A percentile compares a stretch with the other conserved stretches of the same genome.
Evolutionary conservation across 164 flowering plant genomes (phyloP).

Genomic region (Cinnamomum chago): DNA sequence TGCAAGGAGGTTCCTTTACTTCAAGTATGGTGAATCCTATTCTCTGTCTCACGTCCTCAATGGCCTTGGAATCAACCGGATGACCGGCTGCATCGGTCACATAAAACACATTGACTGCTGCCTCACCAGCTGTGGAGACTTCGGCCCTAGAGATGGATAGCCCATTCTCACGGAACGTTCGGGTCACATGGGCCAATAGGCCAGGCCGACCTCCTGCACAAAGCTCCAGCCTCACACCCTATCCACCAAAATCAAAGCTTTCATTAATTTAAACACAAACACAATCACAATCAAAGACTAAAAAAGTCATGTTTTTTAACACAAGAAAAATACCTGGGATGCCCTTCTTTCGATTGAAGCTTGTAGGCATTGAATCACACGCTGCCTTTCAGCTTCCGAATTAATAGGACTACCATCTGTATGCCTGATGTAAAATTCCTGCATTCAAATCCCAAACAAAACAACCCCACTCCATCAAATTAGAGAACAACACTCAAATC

Average conservation of each 20-base stretch:
- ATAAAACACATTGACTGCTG: slow-evolving; percentile 58
- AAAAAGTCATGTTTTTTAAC: no score
- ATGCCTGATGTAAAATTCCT: slow-evolving; percentile 90
- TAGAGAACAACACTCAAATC: not conserved
- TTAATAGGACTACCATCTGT: slow-evolving; percentile 80
- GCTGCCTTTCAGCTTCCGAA: slow-evolving; percentile 64
- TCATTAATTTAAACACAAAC: not conserved
- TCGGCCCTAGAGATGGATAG: slow-evolving; percentile 86
- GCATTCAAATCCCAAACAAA: slow-evolving; percentile 7
- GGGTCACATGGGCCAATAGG: slow-evolving; percentile 74
- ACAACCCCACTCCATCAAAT: no score
- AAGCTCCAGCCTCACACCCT: slow-evolving; percentile 35
- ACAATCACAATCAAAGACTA: no score
- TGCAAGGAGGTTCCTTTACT: slow-evolving; percentile 67
- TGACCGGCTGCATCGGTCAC: slow-evolving; percentile 70
- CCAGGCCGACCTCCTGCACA: slow-evolving; percentile 49
- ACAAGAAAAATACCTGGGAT: slow-evolving; percentile 47
- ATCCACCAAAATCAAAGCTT: not conserved
- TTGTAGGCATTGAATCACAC: slow-evolving; percentile 53
- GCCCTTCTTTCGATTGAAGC: slow-evolving; percentile 89
- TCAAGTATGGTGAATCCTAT: slow-evolving; percentile 55
- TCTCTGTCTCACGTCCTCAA: slow-evolving; percentile 56
- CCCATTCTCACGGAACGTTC: slow-evolving; percentile 90
- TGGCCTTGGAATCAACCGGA: slow-evolving; percentile 47
- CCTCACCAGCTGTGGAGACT: slow-evolving; percentile 55